Conservation (phyloP, 2,329 filamentous ascomycete genomes). For the Orbilia quercus region DNA sequence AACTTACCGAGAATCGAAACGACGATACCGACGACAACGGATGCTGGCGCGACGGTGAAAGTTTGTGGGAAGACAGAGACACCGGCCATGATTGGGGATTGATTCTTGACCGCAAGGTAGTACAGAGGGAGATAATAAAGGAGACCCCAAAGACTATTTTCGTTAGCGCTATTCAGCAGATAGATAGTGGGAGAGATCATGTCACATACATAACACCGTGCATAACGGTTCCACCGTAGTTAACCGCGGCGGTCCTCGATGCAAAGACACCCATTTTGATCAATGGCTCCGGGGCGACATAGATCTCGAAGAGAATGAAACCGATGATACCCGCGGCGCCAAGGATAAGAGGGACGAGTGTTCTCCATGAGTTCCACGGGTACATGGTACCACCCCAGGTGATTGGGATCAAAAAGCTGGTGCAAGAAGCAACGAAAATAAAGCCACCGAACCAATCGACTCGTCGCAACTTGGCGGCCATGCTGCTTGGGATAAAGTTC, state of each 20-base stretch:
- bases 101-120: constrained; percentile 68
- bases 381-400: constrained; percentile 76
- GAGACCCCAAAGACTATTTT: constrained; percentile 65
- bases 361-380: constrained; percentile 72
- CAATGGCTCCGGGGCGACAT: constrained; percentile 67
- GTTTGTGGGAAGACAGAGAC: constrained; percentile 71
- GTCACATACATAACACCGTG: constrained; percentile 67
- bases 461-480: constrained; percentile 66
- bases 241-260: constrained; percentile 67
- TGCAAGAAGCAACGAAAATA: constrained; percentile 71
- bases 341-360: constrained; percentile 71
- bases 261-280: constrained; percentile 66
- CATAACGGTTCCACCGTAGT: constrained; percentile 68
- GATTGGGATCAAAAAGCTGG: constrained; percentile 72
- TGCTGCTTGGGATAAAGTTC: constrained; percentile 65
- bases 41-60: constrained; percentile 73
- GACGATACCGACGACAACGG: constrained; percentile 69
- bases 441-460: constrained; percentile 74
- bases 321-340: constrained; percentile 67
- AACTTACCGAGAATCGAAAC: constrained; percentile 71
- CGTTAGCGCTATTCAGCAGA: constrained; percentile 22
- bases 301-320: constrained; percentile 70
- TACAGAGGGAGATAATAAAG: constrained; percentile 70
- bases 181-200: not conserved
- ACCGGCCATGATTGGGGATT: constrained; percentile 68